These are phyloP conservation scores for Zelopaecilomyces penicillatus DNA, from an alignment of 2,329 filamentous ascomycete species.

Conservation along the genomic window DNA sequence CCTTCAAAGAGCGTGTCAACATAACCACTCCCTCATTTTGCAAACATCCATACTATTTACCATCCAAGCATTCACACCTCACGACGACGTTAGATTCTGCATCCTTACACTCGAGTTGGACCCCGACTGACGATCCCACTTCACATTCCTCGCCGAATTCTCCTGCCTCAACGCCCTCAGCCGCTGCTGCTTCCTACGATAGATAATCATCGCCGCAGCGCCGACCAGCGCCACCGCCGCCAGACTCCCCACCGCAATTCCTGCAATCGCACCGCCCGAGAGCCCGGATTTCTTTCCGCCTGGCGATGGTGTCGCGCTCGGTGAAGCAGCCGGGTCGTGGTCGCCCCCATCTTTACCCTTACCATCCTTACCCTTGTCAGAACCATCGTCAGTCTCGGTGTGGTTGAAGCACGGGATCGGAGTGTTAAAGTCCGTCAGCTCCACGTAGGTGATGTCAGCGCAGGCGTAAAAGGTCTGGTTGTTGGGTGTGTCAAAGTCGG, in stretches of 20 bases:
- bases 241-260: slow-evolving; percentile 63
- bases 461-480: slow-evolving; percentile 42
- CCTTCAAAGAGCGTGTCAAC: too few relatives aligned
- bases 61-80: too few relatives aligned
- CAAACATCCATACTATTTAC: too few relatives aligned
- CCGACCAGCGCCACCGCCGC: slow-evolving; percentile 52
- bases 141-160: slow-evolving; percentile 16
- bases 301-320: slow-evolving; percentile 15
- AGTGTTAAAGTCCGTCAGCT: slow-evolving; percentile 23
- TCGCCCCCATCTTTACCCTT: neutral
- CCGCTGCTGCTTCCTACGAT: slow-evolving; percentile 22
- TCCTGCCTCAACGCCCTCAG: slow-evolving; percentile 15
- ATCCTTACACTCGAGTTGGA: slow-evolving; percentile 13
- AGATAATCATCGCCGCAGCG: slow-evolving; percentile 51
- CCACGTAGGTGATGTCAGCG: slow-evolving; percentile 38
- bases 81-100: slow-evolving; percentile 10
- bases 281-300: slow-evolving; percentile 30
- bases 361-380: slow-evolving; percentile 9
- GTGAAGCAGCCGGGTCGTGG: slow-evolving; percentile 4
- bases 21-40: too few relatives aligned
- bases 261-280: slow-evolving; percentile 63
- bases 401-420: slow-evolving; percentile 36
- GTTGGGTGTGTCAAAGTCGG: slow-evolving; percentile 33
- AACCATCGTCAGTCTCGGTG: slow-evolving; percentile 22
- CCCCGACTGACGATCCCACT: slow-evolving; percentile 15